Evolutionary conservation across 768 basidiomycete genomes (phyloP), one percentile per base, ranked within the genome.

Genomic region (Leccinum obscurum): DNA sequence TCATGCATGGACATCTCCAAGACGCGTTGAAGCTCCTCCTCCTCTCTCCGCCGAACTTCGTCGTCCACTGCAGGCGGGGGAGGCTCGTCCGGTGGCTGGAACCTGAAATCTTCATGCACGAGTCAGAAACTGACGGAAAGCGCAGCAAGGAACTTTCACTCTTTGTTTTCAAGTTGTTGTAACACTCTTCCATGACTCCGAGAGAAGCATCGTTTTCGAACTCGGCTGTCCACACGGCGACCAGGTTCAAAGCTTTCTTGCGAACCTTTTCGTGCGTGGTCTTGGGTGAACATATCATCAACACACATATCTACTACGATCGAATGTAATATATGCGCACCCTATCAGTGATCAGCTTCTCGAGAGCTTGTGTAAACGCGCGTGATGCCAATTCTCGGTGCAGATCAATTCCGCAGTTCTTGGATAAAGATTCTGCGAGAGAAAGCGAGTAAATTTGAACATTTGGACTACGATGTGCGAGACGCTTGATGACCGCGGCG

Each of bases 361-460:
- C 93, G 59, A 98, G 76, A 2, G 89, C 90, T 65, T 89, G 86
- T 1, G 95, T 98, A 79, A 97, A 99, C 3, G 92, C 90, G 55
- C 92, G 84, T 22, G 90, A 92, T 0, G 93, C 88, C 54, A 99
- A 80, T 74, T 99, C 96, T 51, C 89, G 82, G 72, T 95, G 86
- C 11, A 98, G 77, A 26, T 85, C 81, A 63, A 89, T 81, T 3
- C 86, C 85, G 66, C 93, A 93, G 76, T 99, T 99, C 83, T 95
- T 96, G 39, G 89, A 87, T 11, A 99, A 81, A 0, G 95, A 85
- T 70, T 98, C 96, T 3, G 89, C 83, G 17, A 98, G 81, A 2
- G 92, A 85, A 5, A 99, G 84, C 6, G 96, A 85, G 69, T 95
- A 98, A 1, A 98, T 83, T 76, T 99, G 97, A 2, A 99, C 97